Evolutionary conservation across 768 basidiomycete species (phyloP), one percentile per base, ranked within the genome.

Genomic region (Rhizopogon vesiculosus): DNA sequence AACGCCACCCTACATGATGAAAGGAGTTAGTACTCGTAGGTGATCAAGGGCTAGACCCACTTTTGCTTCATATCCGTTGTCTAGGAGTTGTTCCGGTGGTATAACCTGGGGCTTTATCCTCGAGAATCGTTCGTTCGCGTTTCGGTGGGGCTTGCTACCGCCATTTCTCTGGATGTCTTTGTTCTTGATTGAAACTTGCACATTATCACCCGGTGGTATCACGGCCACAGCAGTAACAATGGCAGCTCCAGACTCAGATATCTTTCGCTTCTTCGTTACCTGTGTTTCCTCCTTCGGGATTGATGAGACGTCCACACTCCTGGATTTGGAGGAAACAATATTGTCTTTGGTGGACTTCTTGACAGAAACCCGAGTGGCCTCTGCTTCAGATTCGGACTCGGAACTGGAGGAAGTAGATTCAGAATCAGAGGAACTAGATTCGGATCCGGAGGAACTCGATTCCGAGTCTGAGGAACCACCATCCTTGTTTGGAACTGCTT

Each of bases 51-150:
- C 50, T 38, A 31, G 42, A 39, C 69, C 77, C 62, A 91, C 95
- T 78, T 86, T 89, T 43, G 85, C 80, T 54, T 86, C 79, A 63
- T 95, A 99, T 28, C 84, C 76, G 65, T 96, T 98, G 63, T 94
- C 82, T 50, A 78, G 62, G 28, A 79, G 57, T 16, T 69, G 52
- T 15, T 72, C 66, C 0, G 65, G 13, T 31, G 69, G 61, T 4
- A 89, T 75, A 42, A 82, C 75, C 18, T 87, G 83, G 2, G 78
- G 75, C 60, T 93, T 86, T 57, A 95, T 81, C 25, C 94, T 76
- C 65, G 84, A 83, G 76, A 98, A 99, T 18, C 91, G 86, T 51
- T 82, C 78, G 63, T 84, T 87, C 38, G 59, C 65, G 55, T 70
- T 75, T 40, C 75, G 72, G 22, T 63, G 74, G 2, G 57, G 43